Evolutionary conservation across 2,329 filamentous ascomycete genomes (phyloP), one percentile per base, ranked within the genome.

Genomic region (Diaporthe vexans): DNA sequence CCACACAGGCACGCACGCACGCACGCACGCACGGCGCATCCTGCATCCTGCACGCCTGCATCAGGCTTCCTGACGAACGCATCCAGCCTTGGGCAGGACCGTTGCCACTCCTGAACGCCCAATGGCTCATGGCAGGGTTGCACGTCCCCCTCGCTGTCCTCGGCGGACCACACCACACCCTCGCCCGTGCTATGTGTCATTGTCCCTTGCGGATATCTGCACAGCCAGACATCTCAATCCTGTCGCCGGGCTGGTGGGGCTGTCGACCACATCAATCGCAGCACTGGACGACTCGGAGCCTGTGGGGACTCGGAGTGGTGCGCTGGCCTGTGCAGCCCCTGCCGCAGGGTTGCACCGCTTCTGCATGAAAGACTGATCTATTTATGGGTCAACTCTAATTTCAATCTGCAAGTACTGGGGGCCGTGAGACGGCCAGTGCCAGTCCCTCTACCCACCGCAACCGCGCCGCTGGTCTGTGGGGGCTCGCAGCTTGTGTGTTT

Each of bases 331-430:
- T 74, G 68, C 73, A 59, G 46, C 15, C 73, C 68, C 70, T 74
- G 73, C 68, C 58, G 63, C 68, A 72, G 58, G 26, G 73, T 72
- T 72, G 56, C 68, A 74, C 40, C 58, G 68, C 73, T 65, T 59
- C 73, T 71, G 73, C 73, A 74, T 74, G 59, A 74, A 56, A 58
- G 56, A 54, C n/a, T 61, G 59, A 46, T 46, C 73, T 74, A 74
- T 74, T 74, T 74, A 72, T 74, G 73, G 73, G 73, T 67, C 68
- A 71, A 72, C 73, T 67, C 58, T 74, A 74, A 74, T 74, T 67
- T 74, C 73, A 52, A 57, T 72, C 73, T 74, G 73, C 68, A 72
- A 67, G 68, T 54, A 46, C 68, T 71, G 58, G 73, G 73, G 72
- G 51, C 48, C 51, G 29, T n/a, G 26, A 56, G 58, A 56, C 37